phyloP scores from a whole-genome alignment of 2,329 filamentous ascomycete species.

The Diplocarpon rosae region DNA sequence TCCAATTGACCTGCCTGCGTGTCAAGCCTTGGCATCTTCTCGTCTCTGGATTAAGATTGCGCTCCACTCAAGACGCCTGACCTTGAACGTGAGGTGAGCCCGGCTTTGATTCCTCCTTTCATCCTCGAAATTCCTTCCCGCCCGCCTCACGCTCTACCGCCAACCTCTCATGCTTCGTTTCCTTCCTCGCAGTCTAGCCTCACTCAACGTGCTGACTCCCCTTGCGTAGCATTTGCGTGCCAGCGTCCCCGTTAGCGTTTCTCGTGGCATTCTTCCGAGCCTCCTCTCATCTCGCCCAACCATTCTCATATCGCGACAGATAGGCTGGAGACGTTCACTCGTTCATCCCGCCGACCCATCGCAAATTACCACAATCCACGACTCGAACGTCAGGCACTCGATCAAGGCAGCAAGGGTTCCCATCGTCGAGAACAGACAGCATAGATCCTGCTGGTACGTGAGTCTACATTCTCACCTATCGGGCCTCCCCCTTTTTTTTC shows the following conservation, averaged over 20 bases:
- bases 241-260: not conserved
- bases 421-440: not conserved
- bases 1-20: no score
- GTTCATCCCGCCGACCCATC: slow-evolving; percentile 26
- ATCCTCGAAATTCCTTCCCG: not conserved
- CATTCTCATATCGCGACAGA: slow-evolving; percentile 11
- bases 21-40: no score
- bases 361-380: slow-evolving; percentile 14
- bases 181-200: not conserved
- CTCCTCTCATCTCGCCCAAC: not conserved
- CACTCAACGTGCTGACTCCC: not conserved
- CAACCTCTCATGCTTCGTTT: not conserved
- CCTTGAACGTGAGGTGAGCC: no score
- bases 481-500: no score
- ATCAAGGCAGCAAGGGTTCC: slow-evolving; percentile 10
- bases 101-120: no score
- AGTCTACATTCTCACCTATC: no score
- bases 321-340: slow-evolving; percentile 30
- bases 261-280: not conserved
- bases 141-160: not conserved
- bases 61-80: no score
- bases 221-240: not conserved
- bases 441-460: no score
- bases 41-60: no score
- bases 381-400: slow-evolving; percentile 7